Conservation (phyloP, 345 rosid genomes). For the Citrus sp. region DNA sequence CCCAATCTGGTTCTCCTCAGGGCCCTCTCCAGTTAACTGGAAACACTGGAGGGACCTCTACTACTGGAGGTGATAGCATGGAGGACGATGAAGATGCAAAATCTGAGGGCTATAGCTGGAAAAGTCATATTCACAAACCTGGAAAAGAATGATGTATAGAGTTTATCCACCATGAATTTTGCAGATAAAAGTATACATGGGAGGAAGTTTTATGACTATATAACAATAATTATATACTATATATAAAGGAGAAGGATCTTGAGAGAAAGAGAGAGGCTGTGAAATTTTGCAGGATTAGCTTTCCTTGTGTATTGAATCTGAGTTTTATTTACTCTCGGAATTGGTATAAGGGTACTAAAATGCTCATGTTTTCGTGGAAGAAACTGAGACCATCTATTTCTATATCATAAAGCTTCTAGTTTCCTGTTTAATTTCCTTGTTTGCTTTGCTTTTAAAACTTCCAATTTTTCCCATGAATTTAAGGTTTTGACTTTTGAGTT, state of each 20-base stretch:
- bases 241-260: conserved; percentile 39
- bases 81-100: conserved; percentile 80
- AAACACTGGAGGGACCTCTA: conserved; percentile 49
- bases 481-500: neutral
- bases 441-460: neutral
- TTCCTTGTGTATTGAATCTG: conserved; percentile 31
- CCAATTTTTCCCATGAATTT: neutral
- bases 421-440: neutral
- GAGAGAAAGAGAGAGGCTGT: conserved; percentile 26
- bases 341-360: conserved; percentile 17
- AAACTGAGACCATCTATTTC: conserved; percentile 12
- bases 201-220: conserved; percentile 31
- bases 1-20: conserved; percentile 73
- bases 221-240: conserved; percentile 22
- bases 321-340: conserved; percentile 35
- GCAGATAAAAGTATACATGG: conserved; percentile 56
- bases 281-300: conserved; percentile 57
- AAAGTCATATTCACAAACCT: conserved; percentile 37
- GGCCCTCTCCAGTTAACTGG: conserved; percentile 74
- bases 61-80: conserved; percentile 57
- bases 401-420: neutral
- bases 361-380: conserved; percentile 33
- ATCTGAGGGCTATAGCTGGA: conserved; percentile 71
- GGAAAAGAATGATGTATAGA: conserved; percentile 44
- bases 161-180: conserved; percentile 50